phyloP scores from a whole-genome alignment of 768 basidiomycete species.

The Cytidiella melzeri region DNA sequence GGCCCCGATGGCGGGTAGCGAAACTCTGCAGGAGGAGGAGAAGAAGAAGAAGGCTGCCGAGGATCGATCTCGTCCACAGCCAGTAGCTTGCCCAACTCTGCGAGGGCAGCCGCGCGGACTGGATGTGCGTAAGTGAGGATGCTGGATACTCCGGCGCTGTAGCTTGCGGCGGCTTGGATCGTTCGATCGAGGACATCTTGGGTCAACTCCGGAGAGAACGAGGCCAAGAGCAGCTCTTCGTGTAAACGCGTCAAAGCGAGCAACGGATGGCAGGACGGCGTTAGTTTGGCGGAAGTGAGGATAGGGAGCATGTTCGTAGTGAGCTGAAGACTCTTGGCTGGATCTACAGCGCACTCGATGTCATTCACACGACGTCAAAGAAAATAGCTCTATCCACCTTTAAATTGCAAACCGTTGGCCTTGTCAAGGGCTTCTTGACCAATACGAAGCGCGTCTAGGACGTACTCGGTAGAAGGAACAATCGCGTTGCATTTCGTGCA shows the following conservation, averaged over 20 bases:
- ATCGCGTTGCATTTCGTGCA: constrained; percentile 52
- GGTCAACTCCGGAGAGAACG: constrained; percentile 34
- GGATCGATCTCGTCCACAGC: constrained; percentile 70
- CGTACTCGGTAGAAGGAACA: constrained; percentile 42
- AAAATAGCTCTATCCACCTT: constrained; percentile 34
- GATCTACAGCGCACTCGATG: constrained; percentile 43
- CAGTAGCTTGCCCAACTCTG: constrained; percentile 78
- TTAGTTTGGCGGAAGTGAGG: constrained; percentile 49
- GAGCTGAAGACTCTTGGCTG: constrained; percentile 48
- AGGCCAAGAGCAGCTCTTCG: constrained; percentile 56
- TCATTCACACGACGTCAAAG: background rate
- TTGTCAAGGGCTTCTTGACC: constrained; percentile 74
- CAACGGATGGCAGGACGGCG: constrained; percentile 71
- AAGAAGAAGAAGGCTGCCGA: constrained; percentile 26
- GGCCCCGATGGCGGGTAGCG: constrained; percentile 66
- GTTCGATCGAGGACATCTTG: constrained; percentile 57
- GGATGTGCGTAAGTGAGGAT: constrained; percentile 69
- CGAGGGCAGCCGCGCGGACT: constrained; percentile 63
- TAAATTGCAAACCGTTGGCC: constrained; percentile 54
- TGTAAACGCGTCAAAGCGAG: constrained; percentile 70
- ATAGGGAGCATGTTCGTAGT: constrained; percentile 63
- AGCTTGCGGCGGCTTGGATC: constrained; percentile 50
- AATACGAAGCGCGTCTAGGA: constrained; percentile 59
- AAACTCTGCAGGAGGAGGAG: constrained; percentile 6
- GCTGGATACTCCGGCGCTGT: constrained; percentile 44